Evolutionary conservation across 2,329 filamentous ascomycete species (phyloP).

Genomic region (Alternaria ventricosa): DNA sequence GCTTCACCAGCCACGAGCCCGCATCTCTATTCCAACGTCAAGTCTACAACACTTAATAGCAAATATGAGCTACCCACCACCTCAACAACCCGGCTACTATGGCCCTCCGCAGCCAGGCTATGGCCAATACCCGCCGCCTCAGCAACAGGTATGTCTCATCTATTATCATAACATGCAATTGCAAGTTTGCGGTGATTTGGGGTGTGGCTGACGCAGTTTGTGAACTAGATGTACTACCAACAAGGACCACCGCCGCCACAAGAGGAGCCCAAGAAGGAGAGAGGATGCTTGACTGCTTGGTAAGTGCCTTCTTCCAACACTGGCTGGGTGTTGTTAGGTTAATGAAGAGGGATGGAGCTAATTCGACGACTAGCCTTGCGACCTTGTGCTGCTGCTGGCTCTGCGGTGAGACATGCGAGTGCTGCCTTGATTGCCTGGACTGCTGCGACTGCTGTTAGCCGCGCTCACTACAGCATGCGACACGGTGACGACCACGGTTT

Average conservation of each 20-base stretch:
- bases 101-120: conserved; percentile 32
- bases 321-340: not conserved
- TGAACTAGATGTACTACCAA: conserved; percentile 41
- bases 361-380: conserved; percentile 31
- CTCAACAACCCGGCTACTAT: conserved; percentile 31
- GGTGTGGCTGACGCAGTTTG: not conserved
- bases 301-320: conserved; percentile 16
- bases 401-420: conserved; percentile 46
- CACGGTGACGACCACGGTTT: not conserved
- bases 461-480: not conserved
- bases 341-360: not conserved
- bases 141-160: conserved; percentile 31
- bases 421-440: conserved; percentile 41
- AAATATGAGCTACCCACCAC: conserved; percentile 24
- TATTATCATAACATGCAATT: not conserved
- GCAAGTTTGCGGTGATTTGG: not conserved
- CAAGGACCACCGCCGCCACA: conserved; percentile 35
- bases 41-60: not conserved
- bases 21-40: conserved; percentile 20
- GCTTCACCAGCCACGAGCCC: conserved; percentile 21
- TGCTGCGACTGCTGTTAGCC: conserved; percentile 35
- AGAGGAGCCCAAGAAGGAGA: conserved; percentile 38
- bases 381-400: conserved; percentile 48
- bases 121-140: conserved; percentile 37
- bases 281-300: conserved; percentile 43